A percentile compares a stretch with the other conserved stretches of the same genome.
These are phyloP conservation scores for Monascus purpureus DNA, from an alignment of 495 filamentous ascomycete species.

Conservation along the genomic window DNA sequence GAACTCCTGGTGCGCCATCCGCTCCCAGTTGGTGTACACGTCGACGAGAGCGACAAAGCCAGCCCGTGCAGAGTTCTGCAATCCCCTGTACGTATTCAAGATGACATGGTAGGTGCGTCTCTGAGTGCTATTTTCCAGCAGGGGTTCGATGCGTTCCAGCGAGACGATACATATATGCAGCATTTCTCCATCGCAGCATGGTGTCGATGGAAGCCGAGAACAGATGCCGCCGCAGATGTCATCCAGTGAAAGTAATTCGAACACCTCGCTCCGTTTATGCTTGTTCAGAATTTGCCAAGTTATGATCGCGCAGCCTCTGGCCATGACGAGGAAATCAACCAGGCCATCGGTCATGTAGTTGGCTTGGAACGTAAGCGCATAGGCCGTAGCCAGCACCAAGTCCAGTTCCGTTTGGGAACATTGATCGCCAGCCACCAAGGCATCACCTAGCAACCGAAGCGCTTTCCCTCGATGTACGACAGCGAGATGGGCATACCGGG, in stretches of 20 bases:
- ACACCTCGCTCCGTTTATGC: conserved; percentile 19
- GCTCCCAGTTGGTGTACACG: conserved; percentile 23
- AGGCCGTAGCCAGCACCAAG: conserved; percentile 42
- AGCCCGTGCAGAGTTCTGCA: conserved; percentile 12
- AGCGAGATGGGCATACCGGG: conserved; percentile 19
- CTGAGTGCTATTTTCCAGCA: conserved; percentile 11
- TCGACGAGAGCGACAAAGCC: conserved; percentile 19
- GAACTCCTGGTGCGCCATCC: conserved; percentile 39
- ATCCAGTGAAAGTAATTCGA: conserved; percentile 31
- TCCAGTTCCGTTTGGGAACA: conserved; percentile 23
- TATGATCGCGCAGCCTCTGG: conserved; percentile 42
- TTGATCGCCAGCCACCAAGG: conserved; percentile 19
- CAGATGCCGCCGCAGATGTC: conserved; percentile 14
- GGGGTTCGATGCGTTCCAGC: conserved; percentile 18
- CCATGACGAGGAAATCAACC: conserved; percentile 48
- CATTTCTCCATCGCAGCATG: conserved; percentile 20
- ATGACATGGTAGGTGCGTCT: conserved; percentile 8
- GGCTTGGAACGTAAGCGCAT: conserved; percentile 46
- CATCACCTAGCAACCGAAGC: conserved; percentile 37
- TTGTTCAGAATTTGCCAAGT: conserved; percentile 28
- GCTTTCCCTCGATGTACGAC: conserved; percentile 42
- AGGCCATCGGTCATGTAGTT: conserved; percentile 44
- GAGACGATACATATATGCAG: conserved; percentile 19
- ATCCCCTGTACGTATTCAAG: conserved; percentile 3
- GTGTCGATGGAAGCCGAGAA: conserved; percentile 16